phyloP scores from a whole-genome alignment of 2,329 filamentous ascomycete genomes.

The Cladosporium colombiae region DNA sequence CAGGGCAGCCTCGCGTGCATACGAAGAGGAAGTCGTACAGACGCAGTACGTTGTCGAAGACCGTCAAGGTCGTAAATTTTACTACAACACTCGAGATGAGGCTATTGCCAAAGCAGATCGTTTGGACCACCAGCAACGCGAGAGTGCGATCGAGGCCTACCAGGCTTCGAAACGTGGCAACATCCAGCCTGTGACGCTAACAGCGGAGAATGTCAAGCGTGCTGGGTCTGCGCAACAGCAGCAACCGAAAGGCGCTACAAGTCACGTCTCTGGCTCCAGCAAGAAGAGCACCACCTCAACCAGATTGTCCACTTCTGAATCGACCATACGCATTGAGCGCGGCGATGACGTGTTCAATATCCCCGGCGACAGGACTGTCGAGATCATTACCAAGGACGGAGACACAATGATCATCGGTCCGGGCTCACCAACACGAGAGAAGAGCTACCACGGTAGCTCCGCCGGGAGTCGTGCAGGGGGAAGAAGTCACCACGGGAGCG shows the following conservation, averaged over 20 bases:
- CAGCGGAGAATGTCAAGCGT: constrained; percentile 33
- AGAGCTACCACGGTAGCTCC: constrained; percentile 28
- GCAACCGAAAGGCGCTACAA: constrained; percentile 22
- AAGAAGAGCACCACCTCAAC: constrained; percentile 30
- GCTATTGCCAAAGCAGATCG: constrained; percentile 23
- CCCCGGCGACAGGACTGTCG: constrained; percentile 31
- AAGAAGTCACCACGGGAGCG: constrained; percentile 20
- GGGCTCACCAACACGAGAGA: constrained; percentile 27
- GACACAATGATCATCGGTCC: constrained; percentile 27
- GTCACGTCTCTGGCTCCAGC: constrained; percentile 32
- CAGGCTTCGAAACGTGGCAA: constrained; percentile 29
- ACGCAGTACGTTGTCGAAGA: constrained; percentile 32
- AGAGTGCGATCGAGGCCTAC: constrained; percentile 32
- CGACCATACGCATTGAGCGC: constrained; percentile 30
- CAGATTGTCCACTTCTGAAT: constrained; percentile 25
- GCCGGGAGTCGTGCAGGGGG: constrained; percentile 27
- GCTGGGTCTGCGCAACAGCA: constrained; percentile 19
- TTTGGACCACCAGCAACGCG: constrained; percentile 22
- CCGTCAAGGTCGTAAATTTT: constrained; percentile 26
- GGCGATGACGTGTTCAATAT: constrained; percentile 33
- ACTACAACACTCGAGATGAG: constrained; percentile 32
- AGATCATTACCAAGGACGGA: constrained; percentile 32
- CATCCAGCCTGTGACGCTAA: constrained; percentile 27
- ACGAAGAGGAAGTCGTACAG: constrained; percentile 26
- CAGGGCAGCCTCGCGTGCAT: constrained; percentile 33